phyloP scores from a whole-genome alignment of 768 basidiomycete genomes.

The Lepiota brunneoincarnata region DNA sequence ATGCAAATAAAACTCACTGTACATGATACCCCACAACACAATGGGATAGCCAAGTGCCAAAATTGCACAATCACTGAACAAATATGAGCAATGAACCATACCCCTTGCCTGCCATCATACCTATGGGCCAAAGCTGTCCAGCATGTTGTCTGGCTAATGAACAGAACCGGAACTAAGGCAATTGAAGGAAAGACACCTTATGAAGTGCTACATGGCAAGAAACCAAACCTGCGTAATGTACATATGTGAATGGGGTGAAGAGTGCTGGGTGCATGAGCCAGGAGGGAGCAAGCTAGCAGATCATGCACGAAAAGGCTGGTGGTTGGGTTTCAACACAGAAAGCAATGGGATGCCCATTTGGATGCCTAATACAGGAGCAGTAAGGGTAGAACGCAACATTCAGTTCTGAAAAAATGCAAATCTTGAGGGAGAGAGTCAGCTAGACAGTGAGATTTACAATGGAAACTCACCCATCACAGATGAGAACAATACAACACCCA shows the following conservation, averaged over 20 bases:
- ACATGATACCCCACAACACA: no score
- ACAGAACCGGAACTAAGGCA: background rate
- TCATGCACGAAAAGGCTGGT: constrained; percentile 23
- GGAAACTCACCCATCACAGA: no score
- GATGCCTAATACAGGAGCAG: constrained; percentile 26
- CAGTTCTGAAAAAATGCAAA: constrained; percentile 11
- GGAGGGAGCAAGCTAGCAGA: constrained; percentile 13
- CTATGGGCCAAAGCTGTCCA: background rate
- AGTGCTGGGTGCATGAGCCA: constrained; percentile 24
- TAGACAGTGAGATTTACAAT: no score
- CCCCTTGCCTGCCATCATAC: no score
- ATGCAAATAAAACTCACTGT: no score
- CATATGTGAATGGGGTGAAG: constrained; percentile 34
- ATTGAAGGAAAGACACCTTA: background rate
- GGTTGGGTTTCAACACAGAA: no score
- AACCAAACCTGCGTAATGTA: no score
- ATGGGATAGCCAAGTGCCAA: no score
- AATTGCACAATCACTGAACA: no score
- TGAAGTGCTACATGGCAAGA: no score
- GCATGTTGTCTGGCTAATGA: background rate
- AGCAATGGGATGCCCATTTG: constrained; percentile 29
- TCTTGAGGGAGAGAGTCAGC: constrained; percentile 8
- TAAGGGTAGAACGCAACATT: constrained; percentile 29
- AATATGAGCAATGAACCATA: no score
- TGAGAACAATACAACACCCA: no score